Evolutionary conservation across 495 filamentous ascomycete genomes (phyloP).

Genomic region (Aspergillus ellipticus): DNA sequence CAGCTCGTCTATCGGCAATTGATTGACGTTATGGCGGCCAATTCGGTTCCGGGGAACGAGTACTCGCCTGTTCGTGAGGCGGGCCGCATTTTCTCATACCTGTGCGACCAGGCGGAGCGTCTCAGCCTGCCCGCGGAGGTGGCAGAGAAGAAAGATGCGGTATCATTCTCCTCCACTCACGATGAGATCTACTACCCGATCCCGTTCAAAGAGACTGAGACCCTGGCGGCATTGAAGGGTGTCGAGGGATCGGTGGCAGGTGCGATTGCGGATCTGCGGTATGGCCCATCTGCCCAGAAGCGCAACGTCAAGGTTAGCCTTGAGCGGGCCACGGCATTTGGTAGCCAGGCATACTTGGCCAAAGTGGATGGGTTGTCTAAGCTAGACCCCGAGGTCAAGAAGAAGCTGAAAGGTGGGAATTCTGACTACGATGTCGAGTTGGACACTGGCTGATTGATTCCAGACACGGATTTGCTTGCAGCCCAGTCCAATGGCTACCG

Average conservation of each 20-base stretch:
- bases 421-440: neutral
- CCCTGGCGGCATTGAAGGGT: slow-evolving; percentile 63
- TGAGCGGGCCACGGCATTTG: slow-evolving; percentile 62
- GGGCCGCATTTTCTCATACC: slow-evolving; percentile 37
- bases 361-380: slow-evolving; percentile 69
- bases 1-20: neutral
- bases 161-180: slow-evolving; percentile 39
- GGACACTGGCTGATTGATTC: slow-evolving; percentile 14
- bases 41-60: neutral
- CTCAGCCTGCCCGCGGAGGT: slow-evolving; percentile 37
- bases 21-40: slow-evolving; percentile 1
- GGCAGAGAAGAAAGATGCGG: slow-evolving; percentile 30
- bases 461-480: slow-evolving; percentile 66
- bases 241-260: slow-evolving; percentile 66
- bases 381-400: slow-evolving; percentile 54
- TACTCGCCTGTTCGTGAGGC: slow-evolving; percentile 45
- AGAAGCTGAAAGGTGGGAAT: slow-evolving; percentile 56
- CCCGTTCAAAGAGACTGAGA: slow-evolving; percentile 69
- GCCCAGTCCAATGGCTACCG: slow-evolving; percentile 72
- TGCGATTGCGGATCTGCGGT: slow-evolving; percentile 57
- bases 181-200: slow-evolving; percentile 55
- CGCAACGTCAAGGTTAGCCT: slow-evolving; percentile 55
- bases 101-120: slow-evolving; percentile 39
- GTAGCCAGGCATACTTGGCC: slow-evolving; percentile 69
- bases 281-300: slow-evolving; percentile 29